Evolutionary conservation across 805 yeast species (phyloP), one percentile per base, ranked within the genome.

Genomic region (Saccharomycopsis selenospora): DNA sequence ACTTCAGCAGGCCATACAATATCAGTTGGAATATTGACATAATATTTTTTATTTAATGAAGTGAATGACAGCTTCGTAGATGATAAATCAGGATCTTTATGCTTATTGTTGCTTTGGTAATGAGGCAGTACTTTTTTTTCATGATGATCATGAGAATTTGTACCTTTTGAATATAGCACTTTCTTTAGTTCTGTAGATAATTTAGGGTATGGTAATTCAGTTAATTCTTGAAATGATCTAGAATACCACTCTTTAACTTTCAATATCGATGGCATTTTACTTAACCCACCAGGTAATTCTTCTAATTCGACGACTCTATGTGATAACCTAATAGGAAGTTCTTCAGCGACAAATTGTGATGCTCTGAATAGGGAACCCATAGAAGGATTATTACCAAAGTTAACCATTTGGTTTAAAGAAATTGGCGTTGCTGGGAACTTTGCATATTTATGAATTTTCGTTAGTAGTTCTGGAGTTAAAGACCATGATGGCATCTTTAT

Each of bases 241-340:
- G 90, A 90, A 62, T 88, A 89, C 96, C 96, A 89, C 61, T 87
- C 79, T 52, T 81, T 76, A 14, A 88, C 96, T 55, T 80, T 74
- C 45, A 76, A 68, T 44, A 90, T 86, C 2, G 88, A 79, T 1
- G 88, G 87, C 79, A 82, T 82, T 26, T 79, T 71, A 56, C 72
- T 75, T 47, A 89, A 70, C 0, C 87, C 89, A 56, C 80, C 71
- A 0, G 96, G 96, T 26, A 93, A 75, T 23, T 76, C 75, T 38
- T 88, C 95, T 51, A 89, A 69, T 59, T 88, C 96, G 60, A 84
- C 80, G 28, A 88, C 95, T 46, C 95, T 75, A 58, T 84, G 86
- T 2, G 95, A 95, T 43, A 88, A 70, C 51, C 96, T 71, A 38
- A 88, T 85, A 1, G 96, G 96, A 29, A 89, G 72, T 63, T 89